Evolutionary conservation across 2,329 filamentous ascomycete genomes (phyloP).

Genomic region (Beauveria bassiana): DNA sequence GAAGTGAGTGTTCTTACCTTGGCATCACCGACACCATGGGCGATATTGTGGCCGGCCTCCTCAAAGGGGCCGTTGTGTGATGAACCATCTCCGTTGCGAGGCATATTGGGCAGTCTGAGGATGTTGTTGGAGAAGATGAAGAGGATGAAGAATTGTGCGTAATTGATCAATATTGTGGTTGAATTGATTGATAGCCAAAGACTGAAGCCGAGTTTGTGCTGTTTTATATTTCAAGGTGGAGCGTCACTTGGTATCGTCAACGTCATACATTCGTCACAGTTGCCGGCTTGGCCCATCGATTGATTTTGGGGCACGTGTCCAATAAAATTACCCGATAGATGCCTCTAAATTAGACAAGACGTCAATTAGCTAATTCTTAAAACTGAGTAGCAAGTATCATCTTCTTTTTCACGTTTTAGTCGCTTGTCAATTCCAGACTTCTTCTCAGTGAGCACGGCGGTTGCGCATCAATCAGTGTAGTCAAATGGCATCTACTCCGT

Average conservation of each 20-base stretch:
- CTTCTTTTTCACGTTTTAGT: too few species aligned
- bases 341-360: too few species aligned
- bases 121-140: neutral
- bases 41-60: constrained; percentile 32
- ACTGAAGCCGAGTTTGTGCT: neutral
- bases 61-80: constrained; percentile 38
- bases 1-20: constrained; percentile 23
- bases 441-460: too few species aligned
- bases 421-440: too few species aligned
- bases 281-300: neutral
- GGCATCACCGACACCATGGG: constrained; percentile 34
- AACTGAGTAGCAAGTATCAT: too few species aligned
- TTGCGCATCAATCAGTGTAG: too few species aligned
- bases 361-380: too few species aligned
- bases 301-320: too few species aligned
- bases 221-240: neutral
- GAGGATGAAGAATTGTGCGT: neutral
- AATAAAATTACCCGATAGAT: too few species aligned
- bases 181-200: neutral
- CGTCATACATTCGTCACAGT: constrained; percentile 5
- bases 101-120: constrained; percentile 31
- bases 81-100: constrained; percentile 41
- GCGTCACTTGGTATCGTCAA: neutral
- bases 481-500: too few species aligned
- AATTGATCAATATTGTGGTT: neutral